Evolutionary conservation across 2,329 filamentous ascomycete genomes (phyloP), one percentile per base, ranked within the genome.

Genomic region (Trichoderma atrobrunneum): DNA sequence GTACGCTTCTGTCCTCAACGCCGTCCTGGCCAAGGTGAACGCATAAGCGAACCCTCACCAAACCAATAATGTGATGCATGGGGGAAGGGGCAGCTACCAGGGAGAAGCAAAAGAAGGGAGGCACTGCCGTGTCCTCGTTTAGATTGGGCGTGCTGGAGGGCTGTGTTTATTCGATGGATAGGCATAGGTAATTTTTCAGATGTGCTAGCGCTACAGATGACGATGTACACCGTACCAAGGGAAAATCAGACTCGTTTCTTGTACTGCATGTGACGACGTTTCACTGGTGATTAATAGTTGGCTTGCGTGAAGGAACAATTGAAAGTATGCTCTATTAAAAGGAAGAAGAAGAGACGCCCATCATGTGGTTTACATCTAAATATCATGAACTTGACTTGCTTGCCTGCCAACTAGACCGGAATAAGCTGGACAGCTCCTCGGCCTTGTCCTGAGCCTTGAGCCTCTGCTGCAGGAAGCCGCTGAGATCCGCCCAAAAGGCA

Each of bases 401-500:
- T 70, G 83, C 84, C 76, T 89, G 86, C 91, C 92, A 96, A 57
- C 91, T 91, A 59, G 84, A 84, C 81, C 88, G 91, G 79, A 98
- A 98, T 26, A 92, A 80, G 6, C 80, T 84, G 43, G 87, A 87
- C 77, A 95, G 80, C 76, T 90, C 88, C 75, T 88, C 88, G 1
- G 92, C 93, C 78, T 86, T 81, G 71, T 82, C 82, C 78, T 89
- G 90, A 79, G 97, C 92, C 81, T 92, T 90, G 77, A 97, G 82
- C 79, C 93, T 88, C 84, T 95, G 92, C 78, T 90, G 83, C 80
- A 99, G 80, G 81, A 95, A 98, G 0, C 88, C 92, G 78, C 90
- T 90, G 74, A 99, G 81, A 83, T 98, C 96, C 10, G 83, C 83
- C 96, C 96, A 99, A 79, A 99, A 99, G 70, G 87, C 90, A 7